Evolutionary conservation across 441 rosid species (phyloP).

Genomic region (Theobroma grandiflorum): DNA sequence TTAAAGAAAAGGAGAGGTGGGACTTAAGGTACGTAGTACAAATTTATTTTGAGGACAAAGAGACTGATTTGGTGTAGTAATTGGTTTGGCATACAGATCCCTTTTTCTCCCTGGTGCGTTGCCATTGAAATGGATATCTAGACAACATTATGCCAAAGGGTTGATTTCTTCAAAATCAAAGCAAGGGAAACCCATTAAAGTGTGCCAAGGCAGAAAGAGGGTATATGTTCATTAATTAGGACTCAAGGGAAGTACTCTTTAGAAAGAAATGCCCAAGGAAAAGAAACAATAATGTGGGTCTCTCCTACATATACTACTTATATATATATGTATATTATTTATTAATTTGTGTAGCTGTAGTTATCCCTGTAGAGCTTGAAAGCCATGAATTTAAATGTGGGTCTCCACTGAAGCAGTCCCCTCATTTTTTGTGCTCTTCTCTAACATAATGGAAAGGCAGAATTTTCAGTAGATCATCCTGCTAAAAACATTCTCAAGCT

Average conservation of each 20-base stretch:
- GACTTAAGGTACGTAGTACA: not conserved
- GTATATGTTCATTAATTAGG: too few relatives aligned
- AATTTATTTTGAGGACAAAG: not conserved
- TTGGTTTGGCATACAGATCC: not conserved
- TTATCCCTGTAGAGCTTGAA: not conserved
- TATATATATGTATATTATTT: not conserved
- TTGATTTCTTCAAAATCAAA: not conserved
- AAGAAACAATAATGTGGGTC: not conserved
- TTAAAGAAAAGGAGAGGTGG: not conserved
- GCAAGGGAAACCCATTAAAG: not conserved
- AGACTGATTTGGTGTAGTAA: not conserved
- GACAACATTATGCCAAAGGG: not conserved
- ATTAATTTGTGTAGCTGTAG: not conserved
- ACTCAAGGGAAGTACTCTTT: not conserved
- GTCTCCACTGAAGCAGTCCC: not conserved
- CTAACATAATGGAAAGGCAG: slow-evolving; percentile 1
- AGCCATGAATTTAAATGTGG: not conserved
- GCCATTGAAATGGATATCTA: not conserved
- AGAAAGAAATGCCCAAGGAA: not conserved
- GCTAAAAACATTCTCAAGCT: not conserved
- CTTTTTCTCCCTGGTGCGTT: not conserved
- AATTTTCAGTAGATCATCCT: not conserved
- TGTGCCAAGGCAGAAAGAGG: not conserved
- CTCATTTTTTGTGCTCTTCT: not conserved
- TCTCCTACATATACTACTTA: too few relatives aligned